Evolutionary conservation across 352 stramenopile species (phyloP).

Genomic region (Pythium coloratum): DNA sequence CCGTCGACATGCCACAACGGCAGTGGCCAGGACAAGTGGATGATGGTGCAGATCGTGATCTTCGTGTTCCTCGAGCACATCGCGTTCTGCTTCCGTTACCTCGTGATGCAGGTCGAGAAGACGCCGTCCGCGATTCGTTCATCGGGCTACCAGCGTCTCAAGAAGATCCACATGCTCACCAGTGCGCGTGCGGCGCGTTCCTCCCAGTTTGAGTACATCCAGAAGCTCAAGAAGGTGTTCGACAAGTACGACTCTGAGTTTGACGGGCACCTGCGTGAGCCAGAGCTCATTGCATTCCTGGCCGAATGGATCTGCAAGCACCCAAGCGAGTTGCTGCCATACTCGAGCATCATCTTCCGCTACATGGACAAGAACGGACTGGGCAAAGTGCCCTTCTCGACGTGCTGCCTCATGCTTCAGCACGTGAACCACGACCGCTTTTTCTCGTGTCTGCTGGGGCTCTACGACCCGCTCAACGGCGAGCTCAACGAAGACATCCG

Average conservation of each 20-base stretch:
- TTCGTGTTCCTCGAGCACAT: constrained; percentile 85
- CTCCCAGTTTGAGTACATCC: constrained; percentile 82
- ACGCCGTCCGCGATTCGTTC: constrained; percentile 70
- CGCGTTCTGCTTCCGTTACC: constrained; percentile 79
- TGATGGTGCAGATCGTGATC: constrained; percentile 79
- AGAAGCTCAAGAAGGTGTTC: constrained; percentile 76
- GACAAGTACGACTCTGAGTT: constrained; percentile 74
- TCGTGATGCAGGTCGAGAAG: constrained; percentile 82
- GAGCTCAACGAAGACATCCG: constrained; percentile 77
- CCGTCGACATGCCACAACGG: constrained; percentile 42
- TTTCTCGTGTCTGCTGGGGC: constrained; percentile 78
- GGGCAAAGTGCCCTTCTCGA: constrained; percentile 78
- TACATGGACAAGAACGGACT: constrained; percentile 89
- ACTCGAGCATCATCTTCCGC: constrained; percentile 79
- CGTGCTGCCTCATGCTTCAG: constrained; percentile 85
- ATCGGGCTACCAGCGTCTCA: constrained; percentile 71
- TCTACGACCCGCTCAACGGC: constrained; percentile 82
- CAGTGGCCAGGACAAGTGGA: constrained; percentile 45
- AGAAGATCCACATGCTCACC: constrained; percentile 81
- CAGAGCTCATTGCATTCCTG: constrained; percentile 71
- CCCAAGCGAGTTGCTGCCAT: constrained; percentile 72
- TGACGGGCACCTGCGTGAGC: constrained; percentile 65
- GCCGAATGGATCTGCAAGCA: constrained; percentile 86
- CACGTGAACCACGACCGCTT: constrained; percentile 89
- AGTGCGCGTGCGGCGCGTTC: constrained; percentile 49